Conservation (phyloP, 2,329 filamentous ascomycete species). For the Aspergillus piperis region DNA sequence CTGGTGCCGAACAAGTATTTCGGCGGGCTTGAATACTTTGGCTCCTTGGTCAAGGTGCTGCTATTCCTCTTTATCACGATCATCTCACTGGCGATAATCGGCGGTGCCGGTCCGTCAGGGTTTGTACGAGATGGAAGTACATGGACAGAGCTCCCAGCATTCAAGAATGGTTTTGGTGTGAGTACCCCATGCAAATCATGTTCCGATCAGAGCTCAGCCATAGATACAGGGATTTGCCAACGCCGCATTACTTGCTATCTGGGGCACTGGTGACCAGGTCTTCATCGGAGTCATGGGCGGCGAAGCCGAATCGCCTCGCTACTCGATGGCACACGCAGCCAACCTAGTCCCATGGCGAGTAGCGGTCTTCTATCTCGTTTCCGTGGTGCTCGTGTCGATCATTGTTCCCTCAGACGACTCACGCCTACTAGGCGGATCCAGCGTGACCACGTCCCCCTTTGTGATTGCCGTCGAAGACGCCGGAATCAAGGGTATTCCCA, state of each 20-base stretch:
- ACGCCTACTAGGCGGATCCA: conserved; percentile 29
- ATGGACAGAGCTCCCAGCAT: conserved; percentile 35
- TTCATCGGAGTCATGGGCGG: conserved; percentile 40
- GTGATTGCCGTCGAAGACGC: conserved; percentile 34
- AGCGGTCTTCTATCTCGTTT: conserved; percentile 15
- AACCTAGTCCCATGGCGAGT: conserved; percentile 18
- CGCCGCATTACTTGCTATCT: conserved; percentile 32
- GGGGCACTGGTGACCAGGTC: conserved; percentile 34
- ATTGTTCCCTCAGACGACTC: conserved; percentile 26
- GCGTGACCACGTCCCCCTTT: conserved; percentile 34
- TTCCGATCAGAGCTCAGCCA: not conserved
- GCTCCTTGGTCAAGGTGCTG: conserved; percentile 41
- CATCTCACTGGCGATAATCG: conserved; percentile 39
- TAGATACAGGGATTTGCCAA: conserved; percentile 31
- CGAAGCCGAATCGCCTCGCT: conserved; percentile 39
- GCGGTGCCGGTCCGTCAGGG: conserved; percentile 43
- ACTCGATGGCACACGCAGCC: conserved; percentile 35
- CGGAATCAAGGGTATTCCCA: conserved; percentile 31
- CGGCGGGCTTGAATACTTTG: conserved; percentile 41
- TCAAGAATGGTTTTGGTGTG: conserved; percentile 37
- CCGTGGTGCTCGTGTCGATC: conserved; percentile 8
- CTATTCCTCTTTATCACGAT: conserved; percentile 41
- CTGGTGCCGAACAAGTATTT: conserved; percentile 34
- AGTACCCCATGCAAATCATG: not conserved
- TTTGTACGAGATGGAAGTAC: conserved; percentile 33